Evolutionary conservation across 257 asterid genomes (phyloP).

Genomic region (Lantana camara): DNA sequence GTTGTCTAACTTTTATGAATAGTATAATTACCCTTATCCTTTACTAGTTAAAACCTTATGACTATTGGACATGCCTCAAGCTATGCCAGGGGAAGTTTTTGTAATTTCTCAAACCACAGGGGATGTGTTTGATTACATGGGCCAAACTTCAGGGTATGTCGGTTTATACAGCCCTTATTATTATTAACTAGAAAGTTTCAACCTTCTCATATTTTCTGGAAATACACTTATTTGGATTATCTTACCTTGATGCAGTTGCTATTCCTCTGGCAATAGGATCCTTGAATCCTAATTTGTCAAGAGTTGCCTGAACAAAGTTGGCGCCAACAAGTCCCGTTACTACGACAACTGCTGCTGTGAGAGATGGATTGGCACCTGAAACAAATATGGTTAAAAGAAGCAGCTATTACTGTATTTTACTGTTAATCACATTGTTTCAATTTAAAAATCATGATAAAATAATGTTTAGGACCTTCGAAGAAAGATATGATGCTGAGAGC

Average conservation of each 20-base stretch:
- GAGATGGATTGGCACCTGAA: slow-evolving; percentile 93
- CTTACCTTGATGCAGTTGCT: slow-evolving; percentile 97
- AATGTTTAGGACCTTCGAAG: slow-evolving; percentile 70
- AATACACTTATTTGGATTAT: not conserved
- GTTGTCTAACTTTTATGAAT: too few relatives aligned
- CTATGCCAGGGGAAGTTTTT: too few relatives aligned
- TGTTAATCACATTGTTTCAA: not conserved
- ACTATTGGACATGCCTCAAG: too few relatives aligned
- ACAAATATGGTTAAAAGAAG: slow-evolving; percentile 14
- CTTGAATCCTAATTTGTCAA: slow-evolving; percentile 77
- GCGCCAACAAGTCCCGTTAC: slow-evolving; percentile 96
- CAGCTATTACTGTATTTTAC: too few relatives aligned
- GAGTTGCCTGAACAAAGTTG: slow-evolving; percentile 83
- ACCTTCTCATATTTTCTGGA: not conserved
- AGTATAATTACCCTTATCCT: too few relatives aligned
- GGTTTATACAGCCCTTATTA: too few relatives aligned
- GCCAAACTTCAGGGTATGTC: too few relatives aligned
- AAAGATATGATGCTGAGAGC: slow-evolving; percentile 95
- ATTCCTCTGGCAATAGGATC: slow-evolving; percentile 99
- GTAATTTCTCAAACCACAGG: too few relatives aligned
- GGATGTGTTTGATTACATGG: too few relatives aligned
- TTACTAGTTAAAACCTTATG: too few relatives aligned
- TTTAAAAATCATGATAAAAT: not conserved
- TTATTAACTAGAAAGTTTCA: not conserved
- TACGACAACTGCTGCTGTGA: slow-evolving; percentile 96